These are phyloP conservation scores for Lasiosphaeriaceae sp. DNA, from an alignment of 495 filamentous ascomycete genomes.

Conservation along the genomic window DNA sequence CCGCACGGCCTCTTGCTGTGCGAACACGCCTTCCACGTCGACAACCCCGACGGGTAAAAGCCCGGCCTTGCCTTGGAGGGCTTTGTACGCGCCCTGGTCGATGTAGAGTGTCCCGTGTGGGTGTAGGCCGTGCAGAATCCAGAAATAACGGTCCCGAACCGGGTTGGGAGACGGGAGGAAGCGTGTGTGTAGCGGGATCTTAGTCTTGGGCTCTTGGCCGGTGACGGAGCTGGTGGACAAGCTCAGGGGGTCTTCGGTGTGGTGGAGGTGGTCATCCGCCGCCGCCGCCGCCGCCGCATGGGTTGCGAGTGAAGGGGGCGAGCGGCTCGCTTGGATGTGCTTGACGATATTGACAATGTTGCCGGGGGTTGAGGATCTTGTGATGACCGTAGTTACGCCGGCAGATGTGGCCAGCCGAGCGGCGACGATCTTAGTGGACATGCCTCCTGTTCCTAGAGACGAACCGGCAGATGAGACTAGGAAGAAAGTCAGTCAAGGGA, in stretches of 20 bases:
- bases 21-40: conserved; percentile 80
- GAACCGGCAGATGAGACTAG: conserved; percentile 86
- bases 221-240: conserved; percentile 34
- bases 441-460: conserved; percentile 88
- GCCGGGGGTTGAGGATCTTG: conserved; percentile 84
- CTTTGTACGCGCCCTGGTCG: conserved; percentile 78
- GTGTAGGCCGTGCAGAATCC: conserved; percentile 91
- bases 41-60: conserved; percentile 89
- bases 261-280: conserved; percentile 1
- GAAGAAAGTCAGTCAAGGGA: not conserved
- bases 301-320: conserved; percentile 22
- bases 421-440: conserved; percentile 96
- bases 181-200: conserved; percentile 76
- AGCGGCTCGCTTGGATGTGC: conserved; percentile 64
- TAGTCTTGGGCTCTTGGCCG: conserved; percentile 24
- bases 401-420: conserved; percentile 90
- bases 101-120: conserved; percentile 91
- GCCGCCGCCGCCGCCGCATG: conserved; percentile 10
- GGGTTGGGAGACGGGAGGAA: conserved; percentile 85
- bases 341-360: conserved; percentile 85
- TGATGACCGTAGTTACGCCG: conserved; percentile 93
- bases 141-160: conserved; percentile 90
- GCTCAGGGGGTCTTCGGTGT: conserved; percentile 29
- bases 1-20: conserved; percentile 86
- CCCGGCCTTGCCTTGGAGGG: conserved; percentile 77